Percentiles rank a stretch among this genome's conserved stretches.
Evolutionary conservation across 1,284 basidiomycete genomes (phyloP).

Genomic region (Cryptococcus hybrid): DNA sequence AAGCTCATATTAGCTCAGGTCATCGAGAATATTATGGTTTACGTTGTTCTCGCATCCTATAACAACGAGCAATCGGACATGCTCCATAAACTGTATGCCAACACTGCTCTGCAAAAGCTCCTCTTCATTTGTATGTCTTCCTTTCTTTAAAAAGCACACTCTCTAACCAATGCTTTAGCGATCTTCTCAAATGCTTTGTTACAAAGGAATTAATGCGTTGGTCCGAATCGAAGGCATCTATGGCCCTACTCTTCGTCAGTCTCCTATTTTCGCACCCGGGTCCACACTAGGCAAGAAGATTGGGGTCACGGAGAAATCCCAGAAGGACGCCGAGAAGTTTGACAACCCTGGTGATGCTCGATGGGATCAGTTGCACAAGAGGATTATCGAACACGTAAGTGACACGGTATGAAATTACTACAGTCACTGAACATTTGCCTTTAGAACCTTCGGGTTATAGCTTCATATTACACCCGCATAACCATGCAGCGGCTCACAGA

Average conservation of each 20-base stretch:
- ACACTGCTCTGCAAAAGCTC: constrained; percentile 73
- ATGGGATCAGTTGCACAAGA: constrained; percentile 94
- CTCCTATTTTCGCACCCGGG: constrained; percentile 69
- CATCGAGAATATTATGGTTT: constrained; percentile 90
- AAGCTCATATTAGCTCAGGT: constrained; percentile 56
- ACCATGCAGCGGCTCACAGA: constrained; percentile 77
- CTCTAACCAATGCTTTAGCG: constrained; percentile 55
- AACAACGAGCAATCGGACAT: constrained; percentile 98
- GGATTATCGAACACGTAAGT: constrained; percentile 94
- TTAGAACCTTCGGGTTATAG: constrained; percentile 93
- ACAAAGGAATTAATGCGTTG: constrained; percentile 96
- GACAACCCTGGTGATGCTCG: constrained; percentile 61
- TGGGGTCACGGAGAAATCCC: constrained; percentile 23
- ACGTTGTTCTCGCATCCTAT: constrained; percentile 87
- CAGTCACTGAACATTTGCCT: not conserved
- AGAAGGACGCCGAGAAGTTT: constrained; percentile 34
- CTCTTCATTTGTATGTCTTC: constrained; percentile 75
- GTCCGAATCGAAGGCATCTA: constrained; percentile 93
- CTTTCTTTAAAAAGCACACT: not conserved
- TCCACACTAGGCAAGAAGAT: constrained; percentile 42
- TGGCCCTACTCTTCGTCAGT: constrained; percentile 75
- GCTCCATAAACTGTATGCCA: constrained; percentile 73
- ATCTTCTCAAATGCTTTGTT: constrained; percentile 93
- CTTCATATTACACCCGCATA: constrained; percentile 93
- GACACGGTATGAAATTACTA: not conserved